phyloP scores from a whole-genome alignment of 345 rosid genomes.

The Xanthoceras sorbifolium region DNA sequence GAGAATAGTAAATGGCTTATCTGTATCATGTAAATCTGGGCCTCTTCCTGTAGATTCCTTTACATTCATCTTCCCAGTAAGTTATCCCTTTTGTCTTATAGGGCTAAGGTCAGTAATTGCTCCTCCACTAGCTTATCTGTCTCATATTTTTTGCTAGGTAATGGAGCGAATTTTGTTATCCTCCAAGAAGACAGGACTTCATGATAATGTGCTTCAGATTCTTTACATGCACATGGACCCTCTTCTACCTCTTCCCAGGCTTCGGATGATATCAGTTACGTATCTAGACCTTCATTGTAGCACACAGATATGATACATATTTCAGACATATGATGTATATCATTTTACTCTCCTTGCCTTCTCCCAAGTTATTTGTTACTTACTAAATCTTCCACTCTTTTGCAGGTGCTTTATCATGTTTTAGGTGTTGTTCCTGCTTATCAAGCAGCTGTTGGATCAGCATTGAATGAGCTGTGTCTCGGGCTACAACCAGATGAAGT shows the following conservation, averaged over 20 bases:
- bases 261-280: conserved; percentile 86
- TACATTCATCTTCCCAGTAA: conserved; percentile 87
- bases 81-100: conserved; percentile 24
- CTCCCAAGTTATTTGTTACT: conserved; percentile 11
- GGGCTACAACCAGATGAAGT: conserved; percentile 85
- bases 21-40: conserved; percentile 78
- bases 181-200: conserved; percentile 79
- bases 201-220: conserved; percentile 80
- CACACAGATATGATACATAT: neutral
- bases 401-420: conserved; percentile 91
- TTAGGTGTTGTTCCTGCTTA: conserved; percentile 82
- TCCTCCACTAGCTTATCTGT: conserved; percentile 14
- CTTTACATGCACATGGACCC: conserved; percentile 91
- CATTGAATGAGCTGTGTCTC: conserved; percentile 91
- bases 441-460: conserved; percentile 82
- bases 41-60: conserved; percentile 98
- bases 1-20: conserved; percentile 69
- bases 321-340: neutral
- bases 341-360: conserved; percentile 4
- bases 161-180: conserved; percentile 79
- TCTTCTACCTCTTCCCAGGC: conserved; percentile 88
- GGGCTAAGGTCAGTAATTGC: neutral
- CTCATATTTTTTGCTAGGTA: conserved; percentile 55
- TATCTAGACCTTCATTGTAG: conserved; percentile 26
- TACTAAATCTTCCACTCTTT: conserved; percentile 21